Percentiles rank a stretch among this genome's conserved stretches.
Evolutionary conservation across 768 basidiomycete genomes (phyloP).

Genomic region (Pulveroboletus ravenelii): DNA sequence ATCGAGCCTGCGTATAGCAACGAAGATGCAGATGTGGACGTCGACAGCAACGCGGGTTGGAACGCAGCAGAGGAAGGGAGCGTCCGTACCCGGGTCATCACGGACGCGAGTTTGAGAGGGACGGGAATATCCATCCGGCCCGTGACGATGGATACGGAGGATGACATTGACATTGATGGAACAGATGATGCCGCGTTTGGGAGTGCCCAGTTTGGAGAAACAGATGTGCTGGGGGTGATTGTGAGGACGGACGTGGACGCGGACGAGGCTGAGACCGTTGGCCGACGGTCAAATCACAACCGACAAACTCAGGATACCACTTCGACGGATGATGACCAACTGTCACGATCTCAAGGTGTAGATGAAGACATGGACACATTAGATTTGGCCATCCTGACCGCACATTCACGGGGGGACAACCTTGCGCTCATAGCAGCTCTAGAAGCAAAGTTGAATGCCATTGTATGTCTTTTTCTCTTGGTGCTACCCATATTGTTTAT

Average conservation of each 20-base stretch:
- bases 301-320: conserved; percentile 34
- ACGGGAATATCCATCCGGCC: conserved; percentile 67
- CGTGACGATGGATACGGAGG: conserved; percentile 63
- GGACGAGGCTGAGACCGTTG: not conserved
- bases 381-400: conserved; percentile 46
- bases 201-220: conserved; percentile 70
- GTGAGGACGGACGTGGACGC: conserved; percentile 33
- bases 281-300: conserved; percentile 17
- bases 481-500: conserved; percentile 27
- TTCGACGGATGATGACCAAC: not conserved
- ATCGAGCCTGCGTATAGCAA: conserved; percentile 30
- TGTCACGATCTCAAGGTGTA: not conserved
- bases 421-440: conserved; percentile 49
- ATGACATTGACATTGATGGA: conserved; percentile 77
- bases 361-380: conserved; percentile 40
- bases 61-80: conserved; percentile 38
- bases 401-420: conserved; percentile 46
- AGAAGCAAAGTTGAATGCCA: conserved; percentile 54
- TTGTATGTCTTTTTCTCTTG: conserved; percentile 41
- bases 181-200: conserved; percentile 67
- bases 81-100: conserved; percentile 37
- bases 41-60: conserved; percentile 32
- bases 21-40: conserved; percentile 30
- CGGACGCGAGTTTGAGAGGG: conserved; percentile 40
- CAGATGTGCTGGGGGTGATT: conserved; percentile 48